These are phyloP conservation scores for Solanum gandarillasii DNA, from an alignment of 257 asterid species.

Conservation along the genomic window DNA sequence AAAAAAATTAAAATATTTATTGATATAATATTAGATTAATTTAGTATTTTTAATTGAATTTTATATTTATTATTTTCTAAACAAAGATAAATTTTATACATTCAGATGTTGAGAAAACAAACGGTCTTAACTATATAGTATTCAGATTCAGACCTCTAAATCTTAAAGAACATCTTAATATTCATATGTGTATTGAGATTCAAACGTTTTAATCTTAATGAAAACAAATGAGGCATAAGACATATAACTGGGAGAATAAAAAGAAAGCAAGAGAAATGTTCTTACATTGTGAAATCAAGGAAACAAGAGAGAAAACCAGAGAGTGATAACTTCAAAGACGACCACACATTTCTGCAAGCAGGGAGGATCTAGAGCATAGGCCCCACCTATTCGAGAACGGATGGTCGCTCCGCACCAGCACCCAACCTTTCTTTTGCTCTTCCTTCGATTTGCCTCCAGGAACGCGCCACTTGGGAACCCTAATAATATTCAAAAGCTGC, in stretches of 20 bases:
- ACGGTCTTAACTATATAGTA: too few relatives aligned
- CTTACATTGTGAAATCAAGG: background rate
- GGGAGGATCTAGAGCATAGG: background rate
- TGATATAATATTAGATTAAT: too few relatives aligned
- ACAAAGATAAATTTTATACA: too few relatives aligned
- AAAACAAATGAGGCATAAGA: too few relatives aligned
- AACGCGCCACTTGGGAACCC: background rate
- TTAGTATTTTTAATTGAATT: too few relatives aligned
- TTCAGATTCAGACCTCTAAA: too few relatives aligned
- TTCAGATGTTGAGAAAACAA: too few relatives aligned
- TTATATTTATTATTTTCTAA: too few relatives aligned
- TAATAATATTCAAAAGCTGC: background rate
- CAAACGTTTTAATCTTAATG: too few relatives aligned
- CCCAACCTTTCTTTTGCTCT: background rate
- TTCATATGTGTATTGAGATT: too few relatives aligned
- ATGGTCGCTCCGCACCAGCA: background rate
- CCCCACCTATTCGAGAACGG: background rate
- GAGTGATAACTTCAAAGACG: background rate
- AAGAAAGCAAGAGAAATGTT: background rate
- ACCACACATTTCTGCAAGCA: background rate
- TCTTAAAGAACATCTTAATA: too few relatives aligned
- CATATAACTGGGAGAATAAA: background rate
- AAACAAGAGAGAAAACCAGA: background rate
- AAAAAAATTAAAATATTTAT: too few relatives aligned
- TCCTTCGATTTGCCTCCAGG: background rate